A percentile compares a stretch with the other conserved stretches of the same genome.
Conservation (phyloP, 2,329 filamentous ascomycete species). For the Diplodia corticola region DNA sequence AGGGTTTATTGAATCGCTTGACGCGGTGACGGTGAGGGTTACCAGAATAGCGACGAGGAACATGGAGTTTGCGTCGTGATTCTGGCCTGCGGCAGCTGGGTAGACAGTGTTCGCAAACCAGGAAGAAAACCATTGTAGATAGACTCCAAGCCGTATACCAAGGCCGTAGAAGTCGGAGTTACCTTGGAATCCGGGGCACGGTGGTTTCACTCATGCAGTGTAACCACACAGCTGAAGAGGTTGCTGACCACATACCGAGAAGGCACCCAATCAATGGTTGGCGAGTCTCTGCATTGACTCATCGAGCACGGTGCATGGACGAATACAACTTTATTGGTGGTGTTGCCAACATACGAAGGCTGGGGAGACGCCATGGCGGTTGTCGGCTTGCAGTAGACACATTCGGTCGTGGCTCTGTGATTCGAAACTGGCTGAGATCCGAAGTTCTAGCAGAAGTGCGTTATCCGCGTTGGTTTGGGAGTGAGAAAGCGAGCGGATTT, state of each 20-base stretch:
- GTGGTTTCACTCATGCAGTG: too few species aligned
- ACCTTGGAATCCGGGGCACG: conserved; percentile 26
- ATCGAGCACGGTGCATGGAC: too few species aligned
- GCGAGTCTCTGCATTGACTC: too few species aligned
- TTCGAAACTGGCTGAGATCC: background rate
- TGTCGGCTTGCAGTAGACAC: background rate
- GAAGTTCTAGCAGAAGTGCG: too few species aligned
- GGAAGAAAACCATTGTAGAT: conserved; percentile 34
- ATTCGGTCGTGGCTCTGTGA: background rate
- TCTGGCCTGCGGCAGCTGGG: conserved; percentile 26
- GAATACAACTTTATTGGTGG: too few species aligned
- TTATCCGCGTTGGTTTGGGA: too few species aligned
- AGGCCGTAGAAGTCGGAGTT: conserved; percentile 37
- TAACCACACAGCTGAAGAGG: too few species aligned
- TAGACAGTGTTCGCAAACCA: conserved; percentile 31
- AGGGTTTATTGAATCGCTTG: conserved; percentile 25
- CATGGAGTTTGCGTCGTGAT: conserved; percentile 26
- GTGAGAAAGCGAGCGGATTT: background rate
- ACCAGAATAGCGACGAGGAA: conserved; percentile 30
- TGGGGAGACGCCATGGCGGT: background rate
- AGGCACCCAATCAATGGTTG: too few species aligned
- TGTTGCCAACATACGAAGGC: background rate
- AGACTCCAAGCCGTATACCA: conserved; percentile 36
- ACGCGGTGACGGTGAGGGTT: conserved; percentile 26
- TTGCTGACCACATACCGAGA: too few species aligned